These are phyloP conservation scores for Astrocystis sublimbata DNA, from an alignment of 495 filamentous ascomycete genomes.

Conservation along the genomic window DNA sequence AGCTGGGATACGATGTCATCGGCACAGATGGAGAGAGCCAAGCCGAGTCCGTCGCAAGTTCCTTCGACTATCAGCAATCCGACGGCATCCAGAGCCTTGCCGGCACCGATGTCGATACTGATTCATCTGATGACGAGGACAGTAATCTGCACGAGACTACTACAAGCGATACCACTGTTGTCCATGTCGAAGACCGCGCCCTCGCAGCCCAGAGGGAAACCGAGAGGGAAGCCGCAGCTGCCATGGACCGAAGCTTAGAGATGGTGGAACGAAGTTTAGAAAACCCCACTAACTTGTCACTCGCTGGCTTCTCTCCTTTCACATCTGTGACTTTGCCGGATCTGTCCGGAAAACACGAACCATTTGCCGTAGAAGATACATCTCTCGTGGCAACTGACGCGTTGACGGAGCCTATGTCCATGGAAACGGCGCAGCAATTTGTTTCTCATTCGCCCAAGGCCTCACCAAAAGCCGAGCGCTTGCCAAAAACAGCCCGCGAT, in stretches of 20 bases:
- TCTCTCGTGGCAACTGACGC: not conserved
- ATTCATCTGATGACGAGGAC: conserved; percentile 41
- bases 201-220: conserved; percentile 37
- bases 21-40: conserved; percentile 53
- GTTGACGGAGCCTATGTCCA: not conserved
- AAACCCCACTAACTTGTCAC: conserved; percentile 32
- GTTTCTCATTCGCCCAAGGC: not conserved
- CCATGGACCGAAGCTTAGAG: conserved; percentile 30
- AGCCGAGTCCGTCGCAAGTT: conserved; percentile 44
- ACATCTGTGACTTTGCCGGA: conserved; percentile 16
- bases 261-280: conserved; percentile 32
- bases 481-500: not conserved
- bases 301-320: conserved; percentile 22
- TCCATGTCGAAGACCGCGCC: conserved; percentile 31
- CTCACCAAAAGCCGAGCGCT: not conserved
- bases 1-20: conserved; percentile 61
- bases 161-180: conserved; percentile 28
- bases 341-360: conserved; percentile 13
- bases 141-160: conserved; percentile 20
- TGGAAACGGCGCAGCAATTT: not conserved
- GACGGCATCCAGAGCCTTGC: conserved; percentile 58
- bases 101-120: conserved; percentile 40
- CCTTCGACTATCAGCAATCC: conserved; percentile 47
- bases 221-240: conserved; percentile 33
- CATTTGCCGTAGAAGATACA: not conserved